phyloP scores from a whole-genome alignment of 2,329 filamentous ascomycete species.

The Pestalotiopsis sp. region DNA sequence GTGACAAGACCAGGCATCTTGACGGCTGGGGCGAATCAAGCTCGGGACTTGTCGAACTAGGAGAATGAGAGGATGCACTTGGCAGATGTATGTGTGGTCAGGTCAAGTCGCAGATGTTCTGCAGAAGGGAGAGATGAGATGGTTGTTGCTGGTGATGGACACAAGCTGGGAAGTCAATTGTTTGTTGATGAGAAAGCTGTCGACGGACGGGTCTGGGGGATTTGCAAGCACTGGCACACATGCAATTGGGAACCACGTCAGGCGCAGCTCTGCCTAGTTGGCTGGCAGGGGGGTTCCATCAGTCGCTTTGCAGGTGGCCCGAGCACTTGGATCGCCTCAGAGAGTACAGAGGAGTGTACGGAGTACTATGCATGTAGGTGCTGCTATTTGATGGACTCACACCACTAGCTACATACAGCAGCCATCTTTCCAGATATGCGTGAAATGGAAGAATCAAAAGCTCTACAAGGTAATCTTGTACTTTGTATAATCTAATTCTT shows the following conservation, averaged over 20 bases:
- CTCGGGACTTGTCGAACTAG: neutral
- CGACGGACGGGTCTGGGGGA: conserved; percentile 9
- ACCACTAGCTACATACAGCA: neutral
- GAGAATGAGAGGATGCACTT: neutral
- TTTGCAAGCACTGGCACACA: conserved; percentile 23
- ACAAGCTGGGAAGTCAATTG: neutral
- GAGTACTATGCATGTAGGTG: neutral
- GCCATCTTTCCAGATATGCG: too few relatives aligned
- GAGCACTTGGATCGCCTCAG: neutral
- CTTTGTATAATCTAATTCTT: too few relatives aligned
- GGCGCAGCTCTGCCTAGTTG: conserved; percentile 42
- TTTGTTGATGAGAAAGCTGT: conserved; percentile 10
- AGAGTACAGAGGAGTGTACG: neutral
- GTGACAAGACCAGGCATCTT: conserved; percentile 92
- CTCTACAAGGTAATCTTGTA: too few relatives aligned
- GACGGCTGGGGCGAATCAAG: conserved; percentile 10
- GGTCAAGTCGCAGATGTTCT: neutral
- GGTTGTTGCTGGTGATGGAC: neutral
- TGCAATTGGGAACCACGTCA: conserved; percentile 41
- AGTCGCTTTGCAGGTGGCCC: neutral
- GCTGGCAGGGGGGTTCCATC: neutral
- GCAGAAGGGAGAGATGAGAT: neutral
- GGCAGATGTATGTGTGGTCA: neutral
- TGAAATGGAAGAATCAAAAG: too few relatives aligned
- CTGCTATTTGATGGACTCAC: neutral